Base-by-base conservation (phyloP, 2,329 filamentous ascomycete genomes). In the Periconia sp. region DNA sequence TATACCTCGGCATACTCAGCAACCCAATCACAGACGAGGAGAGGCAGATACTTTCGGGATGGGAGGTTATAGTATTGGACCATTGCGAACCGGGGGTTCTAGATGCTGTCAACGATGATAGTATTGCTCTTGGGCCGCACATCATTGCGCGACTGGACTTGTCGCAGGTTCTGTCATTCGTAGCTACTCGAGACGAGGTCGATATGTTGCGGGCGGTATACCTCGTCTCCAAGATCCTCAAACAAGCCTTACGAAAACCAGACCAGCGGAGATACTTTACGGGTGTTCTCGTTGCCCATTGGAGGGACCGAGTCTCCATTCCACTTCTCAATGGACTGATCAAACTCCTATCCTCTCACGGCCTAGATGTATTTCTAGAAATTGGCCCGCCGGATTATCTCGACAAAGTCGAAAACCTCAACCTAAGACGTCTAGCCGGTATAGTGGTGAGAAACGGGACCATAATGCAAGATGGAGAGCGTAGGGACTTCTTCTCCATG, bases 401-500 rank as follows among this genome's bases (percentile, higher is more conserved):
- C 10, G 59, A 68, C 16, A 43, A 52, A 9, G 37, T 58, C 3
- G 46, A 48, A n/a, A 54, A 53, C 22, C 54, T 66, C 18, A 49
- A 66, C 19, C 37, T 67, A 8, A 47, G 51, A 12, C 36, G 51
- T 4, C 66, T 69, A 32, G 53, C 62, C 10, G 67, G 67, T 4
- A 40, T 67, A 2, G 43, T 69, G 2, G 54, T 70, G 6, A 55
- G 63, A n/a, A 69, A 69, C 46, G 67, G 59, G 9, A 68, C 66
- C 2, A 66, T 70, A 21, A 47, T 66, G 23, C 35, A 41, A 11
- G 66, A 66, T 36, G 67, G 67, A 11, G 63, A 69, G 38, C 60
- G 61, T 9, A 46, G 66, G 38, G 67, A 70, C 40, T 70, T 60
- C 42, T 70, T 70, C 36, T 59, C 54, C 8, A 69, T 70, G 65